Conservation (phyloP, 257 asterid species). For the Nicotiana otophora region DNA sequence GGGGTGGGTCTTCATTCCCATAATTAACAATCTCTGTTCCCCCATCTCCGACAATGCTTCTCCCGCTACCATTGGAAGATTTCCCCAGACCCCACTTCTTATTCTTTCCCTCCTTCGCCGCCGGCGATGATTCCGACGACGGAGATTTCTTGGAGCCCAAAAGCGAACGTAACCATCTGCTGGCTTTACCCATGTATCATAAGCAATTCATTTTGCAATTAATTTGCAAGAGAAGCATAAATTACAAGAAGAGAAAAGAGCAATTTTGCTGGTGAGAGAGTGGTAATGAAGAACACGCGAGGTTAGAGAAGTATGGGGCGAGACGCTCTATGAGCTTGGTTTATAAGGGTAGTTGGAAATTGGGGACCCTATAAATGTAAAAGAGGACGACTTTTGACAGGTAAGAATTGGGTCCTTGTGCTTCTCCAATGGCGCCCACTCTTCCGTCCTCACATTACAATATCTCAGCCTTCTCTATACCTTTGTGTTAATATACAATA, state of each 20-base stretch:
- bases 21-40: slow-evolving; percentile 9
- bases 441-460: background rate
- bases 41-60: background rate
- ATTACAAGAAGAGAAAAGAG: no score
- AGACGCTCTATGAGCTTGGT: slow-evolving; percentile 12
- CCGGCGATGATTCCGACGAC: slow-evolving; percentile 22
- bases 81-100: slow-evolving; percentile 22
- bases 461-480: background rate
- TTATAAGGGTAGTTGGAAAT: slow-evolving; percentile 29
- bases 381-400: slow-evolving; percentile 52
- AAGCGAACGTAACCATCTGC: slow-evolving; percentile 60
- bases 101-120: slow-evolving; percentile 13
- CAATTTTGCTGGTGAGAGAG: background rate
- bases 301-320: slow-evolving; percentile 24
- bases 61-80: slow-evolving; percentile 19
- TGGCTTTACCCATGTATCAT: slow-evolving; percentile 70
- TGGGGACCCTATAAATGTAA: slow-evolving; percentile 28
- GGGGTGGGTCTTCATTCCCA: slow-evolving; percentile 20
- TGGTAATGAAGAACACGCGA: background rate
- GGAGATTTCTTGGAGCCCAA: slow-evolving; percentile 36
- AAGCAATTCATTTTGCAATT: background rate
- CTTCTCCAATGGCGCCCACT: slow-evolving; percentile 12
- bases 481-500: background rate
- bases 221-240: background rate
- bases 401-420: slow-evolving; percentile 25